A percentile compares a stretch with the other conserved stretches of the same genome.
Conservation (phyloP, 148 eudicot species). For the Linanthus parryae region DNA sequence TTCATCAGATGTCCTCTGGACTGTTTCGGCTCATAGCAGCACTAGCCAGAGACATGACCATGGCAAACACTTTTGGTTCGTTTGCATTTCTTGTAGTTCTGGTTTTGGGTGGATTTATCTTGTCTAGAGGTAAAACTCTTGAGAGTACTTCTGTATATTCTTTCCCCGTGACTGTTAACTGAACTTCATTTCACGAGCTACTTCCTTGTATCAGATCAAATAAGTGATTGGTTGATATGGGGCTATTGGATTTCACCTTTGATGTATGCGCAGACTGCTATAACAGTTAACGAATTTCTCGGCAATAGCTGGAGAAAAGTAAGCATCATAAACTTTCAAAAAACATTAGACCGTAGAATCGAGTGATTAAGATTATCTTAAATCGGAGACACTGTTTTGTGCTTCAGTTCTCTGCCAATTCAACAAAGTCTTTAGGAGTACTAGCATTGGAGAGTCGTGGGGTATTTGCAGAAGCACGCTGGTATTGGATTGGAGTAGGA, state of each 20-base stretch:
- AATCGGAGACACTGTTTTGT: no score
- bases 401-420: slow-evolving; percentile 15
- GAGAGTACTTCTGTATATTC: background rate
- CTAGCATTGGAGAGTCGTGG: slow-evolving; percentile 45
- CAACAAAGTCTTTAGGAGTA: slow-evolving; percentile 28
- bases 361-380: no score
- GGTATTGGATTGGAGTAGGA: slow-evolving; percentile 79
- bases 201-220: slow-evolving; percentile 13
- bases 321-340: no score
- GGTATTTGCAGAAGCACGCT: slow-evolving; percentile 35
- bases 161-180: background rate
- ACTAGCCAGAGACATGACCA: slow-evolving; percentile 17
- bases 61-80: slow-evolving; percentile 22
- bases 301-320: slow-evolving; percentile 27
- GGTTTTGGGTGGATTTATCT: slow-evolving; percentile 25
- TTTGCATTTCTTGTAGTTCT: slow-evolving; percentile 16
- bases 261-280: slow-evolving; percentile 26
- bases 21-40: slow-evolving; percentile 23
- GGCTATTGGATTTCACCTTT: slow-evolving; percentile 32
- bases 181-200: no score
- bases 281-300: slow-evolving; percentile 23
- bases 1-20: slow-evolving; percentile 20
- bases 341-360: no score
- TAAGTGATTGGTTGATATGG: slow-evolving; percentile 28
- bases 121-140: slow-evolving; percentile 19